A percentile compares a stretch with the other conserved stretches of the same genome.
phyloP scores from a whole-genome alignment of 2,329 filamentous ascomycete species.

The Paecilomyces sp. region DNA sequence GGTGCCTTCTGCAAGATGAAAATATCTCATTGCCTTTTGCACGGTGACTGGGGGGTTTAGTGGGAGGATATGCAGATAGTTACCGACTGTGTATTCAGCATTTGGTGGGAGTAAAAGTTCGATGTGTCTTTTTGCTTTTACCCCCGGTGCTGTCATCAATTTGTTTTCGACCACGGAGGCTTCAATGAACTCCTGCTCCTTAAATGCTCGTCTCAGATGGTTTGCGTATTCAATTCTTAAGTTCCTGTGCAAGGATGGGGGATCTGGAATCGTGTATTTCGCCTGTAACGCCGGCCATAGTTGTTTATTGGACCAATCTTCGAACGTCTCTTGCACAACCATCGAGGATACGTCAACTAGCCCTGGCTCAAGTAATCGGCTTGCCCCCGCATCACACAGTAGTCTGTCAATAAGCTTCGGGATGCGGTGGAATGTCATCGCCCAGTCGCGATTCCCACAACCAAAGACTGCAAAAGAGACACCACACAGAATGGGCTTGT shows the following conservation, averaged over 20 bases:
- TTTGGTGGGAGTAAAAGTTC: conserved; percentile 57
- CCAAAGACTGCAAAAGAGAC: conserved; percentile 36
- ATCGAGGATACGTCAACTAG: not conserved
- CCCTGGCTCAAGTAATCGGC: not conserved
- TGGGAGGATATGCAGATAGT: conserved; percentile 64
- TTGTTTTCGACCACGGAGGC: not conserved
- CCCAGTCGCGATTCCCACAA: conserved; percentile 37
- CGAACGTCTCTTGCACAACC: not conserved
- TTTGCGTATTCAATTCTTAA: not conserved
- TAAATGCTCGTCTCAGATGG: not conserved
- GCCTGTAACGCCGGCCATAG: not conserved
- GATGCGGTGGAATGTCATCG: conserved; percentile 33
- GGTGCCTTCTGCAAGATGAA: not conserved
- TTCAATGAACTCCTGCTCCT: not conserved
- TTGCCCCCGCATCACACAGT: conserved; percentile 13
- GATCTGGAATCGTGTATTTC: not conserved
- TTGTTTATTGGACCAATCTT: not conserved
- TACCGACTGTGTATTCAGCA: conserved; percentile 58
- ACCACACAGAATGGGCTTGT: conserved; percentile 7
- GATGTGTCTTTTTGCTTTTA: conserved; percentile 50
- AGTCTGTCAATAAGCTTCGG: conserved; percentile 28
- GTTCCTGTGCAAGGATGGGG: not conserved
- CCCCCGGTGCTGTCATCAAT: not conserved
- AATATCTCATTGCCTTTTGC: conserved; percentile 43
- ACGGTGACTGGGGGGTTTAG: conserved; percentile 57